Base-by-base conservation (phyloP, 1,139 yeast species). In the Yamadazyma sp. region DNA sequence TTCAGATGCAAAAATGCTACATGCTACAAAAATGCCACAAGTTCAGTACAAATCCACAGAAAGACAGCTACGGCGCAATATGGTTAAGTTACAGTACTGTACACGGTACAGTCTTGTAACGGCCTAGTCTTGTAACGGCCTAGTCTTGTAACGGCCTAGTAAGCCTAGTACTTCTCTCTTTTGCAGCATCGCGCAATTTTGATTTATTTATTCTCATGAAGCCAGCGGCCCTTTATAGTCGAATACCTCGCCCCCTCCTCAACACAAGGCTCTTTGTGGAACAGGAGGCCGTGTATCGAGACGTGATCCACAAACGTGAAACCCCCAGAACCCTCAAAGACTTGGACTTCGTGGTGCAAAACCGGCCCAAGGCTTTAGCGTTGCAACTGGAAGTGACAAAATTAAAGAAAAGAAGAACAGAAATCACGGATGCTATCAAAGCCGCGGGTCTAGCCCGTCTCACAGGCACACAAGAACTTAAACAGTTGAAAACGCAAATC, bases 301-400 rank as follows among this genome's bases (percentile, higher is more conserved):
- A 64, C 2, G 73, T 82, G n/a, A 67, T 82, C 2, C 46, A 49
- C 3, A 60, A 74, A 38, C 65, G 92, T 45, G 66, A 70, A 48
- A 61, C 47, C 42, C 59, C 39, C 43, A 58, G 35, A 31, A 57
- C 39, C 37, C 44, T 62, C 6, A 48, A 56, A 3, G 51, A 60
- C 35, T 59, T 82, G 24, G 54, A 61, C n/a, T 58, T 41, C 44
- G 54, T 70, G 8, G 46, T 65, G 0, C 40, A 52, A 9, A 52
- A 59, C 39, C 50, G 71, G 33, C 50, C 52, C 1, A 37, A 36
- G 16, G 68, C 61, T 41, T 37, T 57, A 4, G 51, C 52, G 9
- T 40, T 61, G 3, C 50, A 46, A 16, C 44, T 45, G 12, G 45
- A 53, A 17, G 54, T 67, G 22, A 62, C 64, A 43, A 30, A 39